Evolutionary conservation across 371 early-diverging fungal genomes (phyloP).

Genomic region (Syncephalis fuscata): DNA sequence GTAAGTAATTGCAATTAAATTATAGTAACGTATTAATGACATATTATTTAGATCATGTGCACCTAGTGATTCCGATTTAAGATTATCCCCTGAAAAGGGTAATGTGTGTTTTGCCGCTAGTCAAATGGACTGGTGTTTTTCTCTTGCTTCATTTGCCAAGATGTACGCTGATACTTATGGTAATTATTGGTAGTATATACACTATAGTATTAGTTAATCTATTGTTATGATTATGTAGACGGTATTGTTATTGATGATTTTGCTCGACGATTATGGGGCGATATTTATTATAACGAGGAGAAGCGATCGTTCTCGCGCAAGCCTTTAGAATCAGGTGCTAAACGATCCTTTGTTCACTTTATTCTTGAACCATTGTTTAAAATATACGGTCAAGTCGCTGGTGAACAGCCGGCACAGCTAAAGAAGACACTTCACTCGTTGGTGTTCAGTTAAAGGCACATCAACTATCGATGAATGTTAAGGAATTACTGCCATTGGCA

Average conservation of each 20-base stretch:
- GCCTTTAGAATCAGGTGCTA: conserved; percentile 27
- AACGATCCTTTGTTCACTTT: conserved; percentile 92
- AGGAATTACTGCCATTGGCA: conserved; percentile 64
- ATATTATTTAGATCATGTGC: neutral
- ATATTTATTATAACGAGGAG: conserved; percentile 75
- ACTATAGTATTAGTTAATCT: neutral
- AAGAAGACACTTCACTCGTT: conserved; percentile 50
- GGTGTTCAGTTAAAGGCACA: conserved; percentile 69
- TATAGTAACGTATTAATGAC: no score
- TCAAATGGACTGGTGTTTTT: conserved; percentile 90
- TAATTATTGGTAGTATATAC: conserved; percentile 7
- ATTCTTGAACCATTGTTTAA: conserved; percentile 94
- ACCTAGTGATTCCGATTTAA: conserved; percentile 12
- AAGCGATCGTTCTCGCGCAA: conserved; percentile 66
- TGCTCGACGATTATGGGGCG: conserved; percentile 90
- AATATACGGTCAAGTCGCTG: conserved; percentile 59
- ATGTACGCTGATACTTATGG: conserved; percentile 67
- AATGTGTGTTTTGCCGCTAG: conserved; percentile 94
- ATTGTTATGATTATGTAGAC: conserved; percentile 9
- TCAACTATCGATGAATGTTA: conserved; percentile 62
- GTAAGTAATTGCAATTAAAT: conserved; percentile 17
- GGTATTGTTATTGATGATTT: conserved; percentile 66
- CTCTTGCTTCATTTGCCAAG: conserved; percentile 82
- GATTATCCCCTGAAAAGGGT: conserved; percentile 85
- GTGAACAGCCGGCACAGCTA: conserved; percentile 37